Base-by-base conservation (phyloP, 1,284 basidiomycete species). In the Cutaneotrichosporon dermatis region DNA sequence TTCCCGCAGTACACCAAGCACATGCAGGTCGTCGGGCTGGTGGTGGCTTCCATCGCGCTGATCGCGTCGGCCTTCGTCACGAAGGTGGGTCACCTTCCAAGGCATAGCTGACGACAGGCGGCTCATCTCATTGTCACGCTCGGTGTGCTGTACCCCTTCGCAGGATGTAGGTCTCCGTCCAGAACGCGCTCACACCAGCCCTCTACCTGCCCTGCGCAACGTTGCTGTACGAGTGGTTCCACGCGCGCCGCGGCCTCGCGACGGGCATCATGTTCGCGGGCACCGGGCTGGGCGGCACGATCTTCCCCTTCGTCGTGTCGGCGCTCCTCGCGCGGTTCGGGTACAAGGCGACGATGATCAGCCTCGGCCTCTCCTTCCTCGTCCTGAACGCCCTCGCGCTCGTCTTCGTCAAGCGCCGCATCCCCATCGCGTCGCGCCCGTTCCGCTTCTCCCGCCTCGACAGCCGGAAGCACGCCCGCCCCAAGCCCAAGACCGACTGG, bases 181-280 rank as follows among this genome's bases (percentile, higher is more conserved):
- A 11, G 4, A 54, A 12, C 25, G 4, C 4, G 16, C 50, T 33
- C n/a, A 60, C 37, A n/a, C 2, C 55, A 70, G 73, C 72, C 2
- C 57, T 65, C 16, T 79, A 77, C 61, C 62, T 79, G 33, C 76
- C 77, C 1, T 74, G 74, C 52, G 74, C 74, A 2, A 74, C 72
- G 3, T 59, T 76, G n/a, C 54, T 78, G 11, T 77, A 76, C 64
- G 72, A 76, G 51, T 78, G 76, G 76, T 79, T 76, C 63, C 63
- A 69, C 35, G 64, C 54, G 3, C 63, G 67, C 36, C 66, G 76
- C 45, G 78, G 78, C 12, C 57, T 78, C 4, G 78, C 77, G 3
- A 65, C 68, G 1, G 76, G 74, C 0, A 72, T 77, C 58, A 70
- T 77, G 68, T 77, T 72, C 60, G 68, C 71, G 8, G 76, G 77